phyloP scores from a whole-genome alignment of 805 yeast genomes.

The Cyberlindnera samutprakarnensis region DNA sequence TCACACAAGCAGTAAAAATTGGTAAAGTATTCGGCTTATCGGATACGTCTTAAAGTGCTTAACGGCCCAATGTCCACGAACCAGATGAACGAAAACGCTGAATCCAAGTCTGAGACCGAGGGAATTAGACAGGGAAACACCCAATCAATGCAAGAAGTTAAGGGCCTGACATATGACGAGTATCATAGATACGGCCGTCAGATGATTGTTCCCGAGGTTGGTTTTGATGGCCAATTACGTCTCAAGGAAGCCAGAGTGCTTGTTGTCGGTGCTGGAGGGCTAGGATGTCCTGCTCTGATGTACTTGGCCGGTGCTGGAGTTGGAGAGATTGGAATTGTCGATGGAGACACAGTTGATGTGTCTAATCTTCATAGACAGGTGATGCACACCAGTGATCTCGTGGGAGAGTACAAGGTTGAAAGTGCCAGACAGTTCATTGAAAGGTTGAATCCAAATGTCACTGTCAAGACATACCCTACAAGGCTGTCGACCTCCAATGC shows the following conservation, averaged over 20 bases:
- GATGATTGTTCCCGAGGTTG: conserved; percentile 79
- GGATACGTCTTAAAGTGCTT: no score
- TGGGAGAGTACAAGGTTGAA: conserved; percentile 69
- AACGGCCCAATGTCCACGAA: no score
- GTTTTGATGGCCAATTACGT: conserved; percentile 43
- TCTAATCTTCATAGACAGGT: conserved; percentile 90
- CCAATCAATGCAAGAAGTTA: conserved; percentile 3
- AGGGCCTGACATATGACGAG: conserved; percentile 46
- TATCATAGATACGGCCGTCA: conserved; percentile 87
- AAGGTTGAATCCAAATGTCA: conserved; percentile 62
- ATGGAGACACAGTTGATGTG: conserved; percentile 74
- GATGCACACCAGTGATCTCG: conserved; percentile 57
- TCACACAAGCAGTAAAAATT: no score
- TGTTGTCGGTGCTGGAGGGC: conserved; percentile 94
- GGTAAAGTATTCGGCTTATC: no score
- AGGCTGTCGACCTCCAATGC: conserved; percentile 52
- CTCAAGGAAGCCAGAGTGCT: conserved; percentile 54
- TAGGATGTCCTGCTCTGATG: conserved; percentile 86
- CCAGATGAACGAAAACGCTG: neutral
- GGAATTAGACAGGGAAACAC: conserved; percentile 13
- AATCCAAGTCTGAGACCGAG: conserved; percentile 5
- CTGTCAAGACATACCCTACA: conserved; percentile 41
- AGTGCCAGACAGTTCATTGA: conserved; percentile 57
- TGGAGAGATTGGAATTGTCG: conserved; percentile 80
- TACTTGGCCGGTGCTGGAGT: conserved; percentile 86